Evolutionary conservation across 1,284 basidiomycete species (phyloP), one percentile per base, ranked within the genome.

Genomic region (Puccinia triticina): DNA sequence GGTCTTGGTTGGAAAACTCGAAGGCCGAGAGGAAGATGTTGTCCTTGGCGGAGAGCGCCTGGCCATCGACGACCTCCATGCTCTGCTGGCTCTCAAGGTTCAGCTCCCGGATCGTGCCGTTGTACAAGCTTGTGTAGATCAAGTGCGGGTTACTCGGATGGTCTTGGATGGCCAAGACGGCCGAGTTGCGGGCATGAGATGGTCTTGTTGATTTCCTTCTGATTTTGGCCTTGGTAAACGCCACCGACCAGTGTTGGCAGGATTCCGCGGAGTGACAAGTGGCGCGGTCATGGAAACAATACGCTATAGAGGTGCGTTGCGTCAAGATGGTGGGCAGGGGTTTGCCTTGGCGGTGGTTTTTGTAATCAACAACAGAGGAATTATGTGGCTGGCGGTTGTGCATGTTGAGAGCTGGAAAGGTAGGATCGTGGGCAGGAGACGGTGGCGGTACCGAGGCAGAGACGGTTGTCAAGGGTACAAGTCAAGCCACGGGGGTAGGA

Each of bases 181-280:
- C 59, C 43, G 78, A 80, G 43, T n/a, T 21, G 1, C 40, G 78
- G 14, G 78, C 32, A 34, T 80, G 78, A 8, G 89, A 98, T 94
- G 83, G 93, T 88, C 84, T 95, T 94, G 86, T 93, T 91, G 88
- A 98, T 92, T 71, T 93, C 91, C 83, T 89, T 87, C 89, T 96
- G 84, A 98, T 91, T 86, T 94, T 93, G 85, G 90, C 87, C 91
- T 96, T 96, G 92, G 98, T 96, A 90, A 97, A 97, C 90, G 90
- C 91, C 59, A 91, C 91, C 83, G 94, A 90, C 89, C 96, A 94
- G 87, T 93, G 85, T 37, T 82, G n/a, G n/a, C n/a, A n/a, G n/a
- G n/a, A n/a, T n/a, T n/a, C n/a, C n/a, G n/a, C n/a, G n/a, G n/a
- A n/a, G n/a, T n/a, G n/a, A n/a, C n/a, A n/a, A n/a, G n/a, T n/a